These are phyloP conservation scores for Nitzschia sp. DNA, from an alignment of 108 stramenopile species.

Conservation along the genomic window DNA sequence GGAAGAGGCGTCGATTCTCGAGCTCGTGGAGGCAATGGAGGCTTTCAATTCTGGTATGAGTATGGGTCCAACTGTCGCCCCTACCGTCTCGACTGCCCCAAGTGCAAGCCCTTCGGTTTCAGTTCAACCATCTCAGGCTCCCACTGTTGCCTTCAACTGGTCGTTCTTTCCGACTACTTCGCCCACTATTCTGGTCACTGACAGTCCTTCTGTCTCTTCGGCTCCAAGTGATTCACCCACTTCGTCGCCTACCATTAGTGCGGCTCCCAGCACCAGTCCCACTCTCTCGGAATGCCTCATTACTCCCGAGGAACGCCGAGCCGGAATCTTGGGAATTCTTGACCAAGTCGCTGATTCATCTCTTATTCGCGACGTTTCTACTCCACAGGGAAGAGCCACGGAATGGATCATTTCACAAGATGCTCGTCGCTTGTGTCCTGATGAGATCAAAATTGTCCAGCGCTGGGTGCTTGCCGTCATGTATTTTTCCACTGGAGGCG, in stretches of 20 bases:
- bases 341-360: slow-evolving; percentile 19
- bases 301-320: slow-evolving; percentile 27
- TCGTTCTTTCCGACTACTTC: not conserved
- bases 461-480: slow-evolving; percentile 76
- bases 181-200: not conserved
- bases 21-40: slow-evolving; percentile 1
- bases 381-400: slow-evolving; percentile 43
- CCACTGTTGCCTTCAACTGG: not conserved
- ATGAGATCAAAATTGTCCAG: slow-evolving; percentile 46
- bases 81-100: not conserved
- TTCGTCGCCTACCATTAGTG: slow-evolving; percentile 9
- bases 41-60: not conserved
- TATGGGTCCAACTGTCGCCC: not conserved
- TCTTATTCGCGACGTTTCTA: slow-evolving; percentile 21
- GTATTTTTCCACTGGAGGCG: slow-evolving; percentile 70
- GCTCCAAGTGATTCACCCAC: slow-evolving; percentile 14
- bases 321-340: slow-evolving; percentile 19
- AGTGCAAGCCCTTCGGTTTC: too few relatives aligned
- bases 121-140: slow-evolving; percentile 10
- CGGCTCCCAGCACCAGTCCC: slow-evolving; percentile 6
- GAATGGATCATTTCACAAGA: slow-evolving; percentile 48
- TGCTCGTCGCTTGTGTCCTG: slow-evolving; percentile 29
- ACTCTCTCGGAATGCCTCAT: slow-evolving; percentile 23
- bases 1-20: not conserved
- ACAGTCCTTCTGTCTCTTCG: slow-evolving; percentile 2